Conservation (phyloP, 2,329 filamentous ascomycete species). For the Scytalidium sp. region DNA sequence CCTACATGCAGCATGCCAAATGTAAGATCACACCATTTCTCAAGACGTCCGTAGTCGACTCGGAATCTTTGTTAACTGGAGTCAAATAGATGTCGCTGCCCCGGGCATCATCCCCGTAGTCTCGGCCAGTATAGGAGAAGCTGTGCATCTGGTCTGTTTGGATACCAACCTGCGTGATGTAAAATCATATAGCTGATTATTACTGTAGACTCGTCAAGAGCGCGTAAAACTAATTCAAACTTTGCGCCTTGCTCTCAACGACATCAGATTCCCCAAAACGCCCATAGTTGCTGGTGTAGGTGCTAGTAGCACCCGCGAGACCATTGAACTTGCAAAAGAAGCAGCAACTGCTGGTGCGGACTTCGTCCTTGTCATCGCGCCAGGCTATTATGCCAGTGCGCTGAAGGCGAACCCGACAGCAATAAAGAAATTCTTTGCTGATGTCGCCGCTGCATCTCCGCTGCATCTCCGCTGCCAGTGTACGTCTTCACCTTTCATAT, state of each 20-base stretch:
- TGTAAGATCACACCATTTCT: too few species aligned
- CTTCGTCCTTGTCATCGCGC: slow-evolving; percentile 14
- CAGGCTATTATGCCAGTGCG: slow-evolving; percentile 13
- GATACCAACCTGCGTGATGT: background rate
- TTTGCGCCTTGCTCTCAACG: slow-evolving; percentile 34
- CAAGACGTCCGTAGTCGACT: too few species aligned
- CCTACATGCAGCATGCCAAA: too few species aligned
- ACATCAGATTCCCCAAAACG: slow-evolving; percentile 31
- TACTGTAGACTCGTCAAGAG: slow-evolving; percentile 24
- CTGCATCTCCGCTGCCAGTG: slow-evolving; percentile 19
- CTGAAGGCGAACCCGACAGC: slow-evolving; percentile 10
- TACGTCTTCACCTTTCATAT: too few species aligned
- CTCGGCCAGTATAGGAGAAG: slow-evolving; percentile 11
- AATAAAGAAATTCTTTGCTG: slow-evolving; percentile 19
- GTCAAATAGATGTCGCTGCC: slow-evolving; percentile 13
- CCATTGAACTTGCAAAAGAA: slow-evolving; percentile 33
- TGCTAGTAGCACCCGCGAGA: slow-evolving; percentile 33
- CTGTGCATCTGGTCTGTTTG: slow-evolving; percentile 6
- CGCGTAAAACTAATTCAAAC: slow-evolving; percentile 37
- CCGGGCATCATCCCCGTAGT: slow-evolving; percentile 5
- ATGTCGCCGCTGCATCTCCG: slow-evolving; percentile 17
- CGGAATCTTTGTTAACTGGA: too few species aligned
- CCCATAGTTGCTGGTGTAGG: slow-evolving; percentile 44
- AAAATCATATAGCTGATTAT: background rate
- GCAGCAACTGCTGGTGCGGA: slow-evolving; percentile 34